Evolutionary conservation across 73 alveolate genomes (phyloP), one percentile per base, ranked within the genome.

Genomic region (Symbiodinium natans): DNA sequence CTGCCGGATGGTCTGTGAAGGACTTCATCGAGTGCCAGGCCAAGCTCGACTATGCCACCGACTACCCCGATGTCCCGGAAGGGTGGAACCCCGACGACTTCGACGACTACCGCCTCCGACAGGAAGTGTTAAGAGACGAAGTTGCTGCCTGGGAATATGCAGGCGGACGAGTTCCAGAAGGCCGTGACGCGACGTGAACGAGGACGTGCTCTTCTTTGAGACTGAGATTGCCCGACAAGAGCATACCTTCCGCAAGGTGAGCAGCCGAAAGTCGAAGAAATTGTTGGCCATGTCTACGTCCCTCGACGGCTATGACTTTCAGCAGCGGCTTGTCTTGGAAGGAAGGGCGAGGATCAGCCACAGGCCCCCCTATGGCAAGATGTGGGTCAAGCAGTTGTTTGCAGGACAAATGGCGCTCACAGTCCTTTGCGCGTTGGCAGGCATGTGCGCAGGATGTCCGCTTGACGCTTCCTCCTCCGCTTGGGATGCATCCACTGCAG

Each of bases 341-440:
- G 92, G 92, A 0, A 25, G 21, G 43, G 1, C 8, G 8, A 25
- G 25, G 36, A 33, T 59, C 34, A 23, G 36, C 36, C 1, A 23
- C 77, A 3, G 8, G 10, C 77, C 77, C 34, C 77, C 77, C 10
- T 59, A 1, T 33, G 92, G 92, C n/a, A 83, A 83, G 74, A 31
- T 40, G 36, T 83, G 92, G 92, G 17, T 41, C 33, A 83, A 83
- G 73, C 75, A 83, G 42, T 25, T 83, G 31, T 83, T 83, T 42
- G 75, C 92, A 0, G 75, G 46, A 9, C 38, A 42, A 27, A 41
- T 83, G 46, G 73, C 41, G 0, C 5, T 83, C 39, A 42, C 75
- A 2, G 6, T 42, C 2, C 43, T 83, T 23, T 27, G 41, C 1
- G 92, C 29, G 1, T 0, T 41, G 29, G 1, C 11, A 25, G 92